Conservation (phyloP, 495 filamentous ascomycete species). For the Podospora australis region DNA sequence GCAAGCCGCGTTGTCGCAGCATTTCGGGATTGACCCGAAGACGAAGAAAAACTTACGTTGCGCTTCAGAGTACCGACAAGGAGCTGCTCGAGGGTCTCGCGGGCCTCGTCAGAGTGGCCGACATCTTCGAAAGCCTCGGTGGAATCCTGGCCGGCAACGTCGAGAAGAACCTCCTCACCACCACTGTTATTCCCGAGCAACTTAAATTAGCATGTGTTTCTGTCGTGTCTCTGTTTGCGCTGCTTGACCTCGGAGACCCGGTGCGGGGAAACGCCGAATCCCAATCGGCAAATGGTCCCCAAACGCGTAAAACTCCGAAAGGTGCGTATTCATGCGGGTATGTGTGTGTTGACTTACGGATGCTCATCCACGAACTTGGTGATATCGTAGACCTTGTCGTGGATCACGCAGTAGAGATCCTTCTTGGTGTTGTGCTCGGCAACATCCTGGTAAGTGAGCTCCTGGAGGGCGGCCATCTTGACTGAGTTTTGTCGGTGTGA, state of each 20-base stretch:
- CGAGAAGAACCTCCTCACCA: conserved; percentile 95
- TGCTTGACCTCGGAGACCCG: not conserved
- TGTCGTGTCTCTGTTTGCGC: conserved; percentile 11
- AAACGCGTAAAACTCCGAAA: no score
- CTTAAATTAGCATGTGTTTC: no score
- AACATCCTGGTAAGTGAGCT: conserved; percentile 80
- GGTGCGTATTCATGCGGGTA: no score
- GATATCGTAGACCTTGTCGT: conserved; percentile 93
- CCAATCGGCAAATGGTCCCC: no score
- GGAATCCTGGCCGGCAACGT: conserved; percentile 93
- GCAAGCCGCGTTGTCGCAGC: conserved; percentile 1
- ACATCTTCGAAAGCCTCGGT: conserved; percentile 99
- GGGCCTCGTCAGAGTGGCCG: conserved; percentile 97
- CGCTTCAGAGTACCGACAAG: conserved; percentile 79
- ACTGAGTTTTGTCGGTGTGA: conserved; percentile 13
- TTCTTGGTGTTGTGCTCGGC: conserved; percentile 90
- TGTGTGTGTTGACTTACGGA: conserved; percentile 97
- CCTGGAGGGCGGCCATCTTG: conserved; percentile 60
- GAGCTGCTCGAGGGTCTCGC: conserved; percentile 81
- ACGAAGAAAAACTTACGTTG: conserved; percentile 48
- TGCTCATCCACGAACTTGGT: conserved; percentile 95
- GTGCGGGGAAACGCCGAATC: not conserved
- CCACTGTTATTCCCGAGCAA: conserved; percentile 57
- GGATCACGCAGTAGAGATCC: conserved; percentile 84
- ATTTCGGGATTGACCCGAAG: not conserved